Evolutionary conservation across 164 flowering plant genomes (phyloP).

Genomic region (Nelumbo lutea): DNA sequence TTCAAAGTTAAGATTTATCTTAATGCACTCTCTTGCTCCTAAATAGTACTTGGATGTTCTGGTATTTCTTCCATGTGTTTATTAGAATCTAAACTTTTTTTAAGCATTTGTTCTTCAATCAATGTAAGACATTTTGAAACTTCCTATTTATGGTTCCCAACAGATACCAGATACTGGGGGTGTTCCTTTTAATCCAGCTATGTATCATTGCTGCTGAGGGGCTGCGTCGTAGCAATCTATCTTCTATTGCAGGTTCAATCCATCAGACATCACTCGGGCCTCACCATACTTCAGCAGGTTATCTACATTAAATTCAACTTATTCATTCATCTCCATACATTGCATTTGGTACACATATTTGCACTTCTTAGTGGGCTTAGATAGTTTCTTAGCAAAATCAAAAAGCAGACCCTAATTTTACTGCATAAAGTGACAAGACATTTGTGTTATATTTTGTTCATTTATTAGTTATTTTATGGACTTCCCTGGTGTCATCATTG

Average conservation of each 20-base stretch:
- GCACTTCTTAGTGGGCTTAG: background rate
- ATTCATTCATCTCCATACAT: background rate
- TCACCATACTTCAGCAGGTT: constrained; percentile 58
- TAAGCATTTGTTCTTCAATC: background rate
- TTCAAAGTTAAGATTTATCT: background rate
- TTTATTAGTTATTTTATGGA: too few species aligned
- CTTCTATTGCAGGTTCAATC: constrained; percentile 73
- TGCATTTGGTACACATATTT: background rate
- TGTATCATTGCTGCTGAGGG: constrained; percentile 90
- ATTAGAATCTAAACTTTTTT: background rate
- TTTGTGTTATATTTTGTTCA: too few species aligned
- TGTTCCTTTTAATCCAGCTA: constrained; percentile 88
- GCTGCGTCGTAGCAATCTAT: constrained; percentile 69
- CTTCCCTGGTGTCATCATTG: too few species aligned
- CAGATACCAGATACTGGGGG: constrained; percentile 95
- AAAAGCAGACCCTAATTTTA: too few species aligned
- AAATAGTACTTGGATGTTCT: background rate
- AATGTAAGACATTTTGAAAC: background rate
- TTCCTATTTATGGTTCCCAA: constrained; percentile 8
- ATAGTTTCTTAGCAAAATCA: background rate
- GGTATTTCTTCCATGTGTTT: background rate
- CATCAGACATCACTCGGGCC: constrained; percentile 60
- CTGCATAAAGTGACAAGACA: too few species aligned
- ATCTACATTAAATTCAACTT: constrained; percentile 3
- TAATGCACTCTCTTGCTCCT: background rate